Base-by-base conservation (phyloP, 768 basidiomycete species). In the Macrolepiota albuminosa region DNA sequence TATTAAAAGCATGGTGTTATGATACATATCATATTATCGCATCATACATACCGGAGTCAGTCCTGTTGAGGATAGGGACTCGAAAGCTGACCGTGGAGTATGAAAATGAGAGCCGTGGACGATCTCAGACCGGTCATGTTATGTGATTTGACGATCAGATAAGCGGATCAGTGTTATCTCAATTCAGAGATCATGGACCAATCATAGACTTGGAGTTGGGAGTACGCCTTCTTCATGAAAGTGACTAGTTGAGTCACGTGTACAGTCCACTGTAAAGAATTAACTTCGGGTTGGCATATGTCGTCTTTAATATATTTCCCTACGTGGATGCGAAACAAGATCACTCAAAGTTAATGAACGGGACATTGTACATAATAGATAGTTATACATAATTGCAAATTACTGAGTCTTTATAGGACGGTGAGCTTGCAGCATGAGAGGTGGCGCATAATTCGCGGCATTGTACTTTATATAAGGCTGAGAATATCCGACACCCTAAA, bases 1-100 rank as follows among this genome's bases (percentile, higher is more conserved):
- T 24, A 78, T 83, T 57, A 62, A 70, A 33, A 81, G 76, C 29
- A 29, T 29, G 29, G 3, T 29, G 29, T 29, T 29, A 29, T 29
- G 29, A 29, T 29, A 29, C 29, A 29, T 4, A 29, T 29, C 21
- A 21, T 21, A 21, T 21, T 21, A 4, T 29, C 29, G 29, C 29
- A 29, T 29, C 29, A 2, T 29, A 29, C 29, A 29, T 29, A 29
- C 29, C 29, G 29, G 3, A 29, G 29, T 29, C 29, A 29, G 29
- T 29, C 2, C 29, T 29, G 29, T 21, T 21, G 21, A 21, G 21
- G 21, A 21, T 21, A 21, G 21, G 21, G 21, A 21, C 21, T 21
- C 21, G 21, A 21, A 21, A 21, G 21, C 21, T 21, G 21, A 21
- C 21, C 21, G 21, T 21, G 21, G 21, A 21, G 21, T 21, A 21